Evolutionary conservation across 208 protist genomes (phyloP), one percentile per base, ranked within the genome.

Genomic region (Polymyxa betae): DNA sequence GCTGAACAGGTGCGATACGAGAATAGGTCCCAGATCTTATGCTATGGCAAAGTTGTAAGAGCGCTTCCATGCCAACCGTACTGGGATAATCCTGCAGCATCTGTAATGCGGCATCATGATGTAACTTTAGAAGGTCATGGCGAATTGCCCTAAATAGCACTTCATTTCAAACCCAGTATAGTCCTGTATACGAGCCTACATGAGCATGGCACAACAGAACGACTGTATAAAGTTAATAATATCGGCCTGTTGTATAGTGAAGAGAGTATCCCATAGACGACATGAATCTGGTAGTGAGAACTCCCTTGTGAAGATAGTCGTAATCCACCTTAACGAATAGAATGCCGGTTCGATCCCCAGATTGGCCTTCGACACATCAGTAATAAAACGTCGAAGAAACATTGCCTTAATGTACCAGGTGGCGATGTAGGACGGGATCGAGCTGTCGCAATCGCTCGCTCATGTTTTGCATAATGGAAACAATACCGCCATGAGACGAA

Each of bases 161-260:
- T 35, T 5, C 5, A 43, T 40, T 16, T 82, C 72, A 35, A n/a
- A 35, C 5, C 72, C 72, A 20, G 35, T 5, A 82, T 43, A 35
- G n/a, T 82, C 5, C n/a, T 20, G 5, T 35, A 12, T 40, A 20
- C n/a, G 35, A 40, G 72, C 72, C n/a, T 35, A 82, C 72, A 35
- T 82, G n/a, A 82, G 72, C 72, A 82, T 82, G n/a, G 72, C 72
- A n/a, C 72, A 82, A 35, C 35, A 82, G 72, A 82, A 82, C n/a
- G 72, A 82, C 72, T 82, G 72, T 20, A 82, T 82, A n/a, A 45
- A 82, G 5, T 12, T 5, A 35, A 82, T 35, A 35, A 82, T 82
- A 45, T 82, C 72, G 35, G 16, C 5, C n/a, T 82, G 72, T 35
- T 5, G 35, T 20, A 82, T 82, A 35, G 72, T 82, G n/a, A 82